Base-by-base conservation (phyloP, 257 asterid species). In the Lycium ferocissimum region DNA sequence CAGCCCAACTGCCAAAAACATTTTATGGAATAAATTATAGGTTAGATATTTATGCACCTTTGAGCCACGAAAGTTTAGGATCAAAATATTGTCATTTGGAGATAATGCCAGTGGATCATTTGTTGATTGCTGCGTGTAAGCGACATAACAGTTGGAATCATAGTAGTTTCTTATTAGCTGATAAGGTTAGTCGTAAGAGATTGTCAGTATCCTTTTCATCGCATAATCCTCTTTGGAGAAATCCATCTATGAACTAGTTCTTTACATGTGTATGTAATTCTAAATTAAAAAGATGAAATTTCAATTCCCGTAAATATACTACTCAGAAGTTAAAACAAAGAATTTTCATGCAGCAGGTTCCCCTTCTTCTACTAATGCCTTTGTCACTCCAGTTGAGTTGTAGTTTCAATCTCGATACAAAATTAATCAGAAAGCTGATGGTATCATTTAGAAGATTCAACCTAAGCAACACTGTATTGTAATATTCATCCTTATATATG, bases 1-100 rank as follows among this genome's bases (percentile, higher is more conserved):
- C 96, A 75, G 98, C 95, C 99, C 99, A 95, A 38, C 99, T 95
- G 92, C 88, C 85, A 83, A 72, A 12, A 35, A 83, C 6, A 59
- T 22, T 76, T 76, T 4, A 76, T 54, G 62, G 18, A 76, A 22
- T 66, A 81, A 40, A 13, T 8, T 3, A 56, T 26, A 62, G 7
- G 47, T n/a, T 13, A 61, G 10, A 45, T 70, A 61, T 65, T 56
- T 43, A 72, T 20, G 17, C 61, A 83, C 58, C 65, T 18, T 70
- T 6, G 15, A 43, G 57, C 6, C 63, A 73, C 37, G 43, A 38
- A 14, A 7, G 40, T 79, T 18, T 18, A 85, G 71, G 71, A 12
- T n/a, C 13, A 38, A 84, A 35, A 78, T 18, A 33, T 26, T 26
- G 7, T 8, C 15, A 35, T 45, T 12, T 71, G 15, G 45, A 79